phyloP scores from a whole-genome alignment of 179 eudicot genomes.

The Patellifolia procumbens region DNA sequence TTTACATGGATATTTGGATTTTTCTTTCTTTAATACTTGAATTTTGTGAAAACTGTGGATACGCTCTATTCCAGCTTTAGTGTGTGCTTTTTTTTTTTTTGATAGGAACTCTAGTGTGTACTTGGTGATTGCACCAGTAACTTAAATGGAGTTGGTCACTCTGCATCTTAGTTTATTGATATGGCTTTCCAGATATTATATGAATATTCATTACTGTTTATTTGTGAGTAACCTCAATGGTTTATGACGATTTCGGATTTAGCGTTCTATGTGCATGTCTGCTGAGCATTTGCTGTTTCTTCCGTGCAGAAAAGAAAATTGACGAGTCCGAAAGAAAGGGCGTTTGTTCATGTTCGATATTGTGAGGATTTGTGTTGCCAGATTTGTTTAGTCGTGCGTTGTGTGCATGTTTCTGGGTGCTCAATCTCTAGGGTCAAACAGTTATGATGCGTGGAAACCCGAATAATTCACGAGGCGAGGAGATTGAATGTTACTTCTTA shows the following conservation, averaged over 20 bases:
- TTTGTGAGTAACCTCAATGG: neutral
- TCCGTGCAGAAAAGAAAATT: conserved; percentile 31
- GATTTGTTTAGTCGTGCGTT: conserved; percentile 3
- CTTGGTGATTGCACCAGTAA: neutral
- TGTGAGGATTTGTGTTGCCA: conserved; percentile 14
- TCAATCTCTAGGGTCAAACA: conserved; percentile 12
- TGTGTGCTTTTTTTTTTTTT: no score
- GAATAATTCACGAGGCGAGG: conserved; percentile 15
- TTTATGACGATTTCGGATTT: no score
- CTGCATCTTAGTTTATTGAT: neutral
- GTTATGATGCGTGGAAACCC: neutral
- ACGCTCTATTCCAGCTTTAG: no score
- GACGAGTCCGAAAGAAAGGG: conserved; percentile 30
- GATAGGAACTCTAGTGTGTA: no score
- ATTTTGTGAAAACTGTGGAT: no score
- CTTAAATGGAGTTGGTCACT: neutral
- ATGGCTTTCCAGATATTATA: neutral
- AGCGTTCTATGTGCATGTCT: neutral
- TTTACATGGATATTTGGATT: no score
- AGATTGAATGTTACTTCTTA: conserved; percentile 1
- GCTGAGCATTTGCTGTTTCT: neutral
- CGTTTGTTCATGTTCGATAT: conserved; percentile 33
- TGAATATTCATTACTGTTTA: neutral
- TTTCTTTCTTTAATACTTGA: no score
- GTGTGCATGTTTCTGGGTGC: conserved; percentile 17